Evolutionary conservation across 371 early-diverging fungal genomes (phyloP), one percentile per base, ranked within the genome.

Genomic region (Mortierella sp.): DNA sequence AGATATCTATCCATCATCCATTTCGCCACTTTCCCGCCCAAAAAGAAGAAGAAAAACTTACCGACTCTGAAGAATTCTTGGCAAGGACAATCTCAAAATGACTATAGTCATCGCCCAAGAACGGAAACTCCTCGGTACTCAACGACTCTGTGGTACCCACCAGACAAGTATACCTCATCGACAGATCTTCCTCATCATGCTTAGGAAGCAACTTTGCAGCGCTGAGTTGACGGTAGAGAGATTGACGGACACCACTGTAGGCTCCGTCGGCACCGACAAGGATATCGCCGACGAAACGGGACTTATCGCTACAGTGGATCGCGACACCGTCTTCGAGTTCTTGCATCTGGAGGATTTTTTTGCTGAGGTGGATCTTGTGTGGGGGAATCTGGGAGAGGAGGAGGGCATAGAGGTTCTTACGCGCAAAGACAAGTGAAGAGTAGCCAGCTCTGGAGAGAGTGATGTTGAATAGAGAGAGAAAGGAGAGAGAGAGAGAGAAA

Each of bases 221-320:
- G 0, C 71, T 16, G 13, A 83, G 67, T 44, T 83, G 80, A 26
- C 67, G 74, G 24, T 77, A 83, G 40, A 83, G 34, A 48, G 57
- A 61, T 69, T 83, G 80, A 16, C 83, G 77, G 26, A 83, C 83
- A 8, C 77, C 83, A n/a, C 71, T 70, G 64, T 81, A 78, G 24
- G 85, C 85, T 3, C 85, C 85, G 34, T 84, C 85, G 14, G 85
- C 85, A 0, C 82, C 82, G 8, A 82, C 76, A 21, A 82, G 79
- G 50, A 83, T 83, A 40, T 83, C 83, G 3, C 83, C 83, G 1
- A 67, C 28, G n/a, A 71, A 79, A 9, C 54, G 48, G 9, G 77
- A 71, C 59, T 83, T 77, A 53, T 83, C 83, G 31, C 77, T 71
- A 59, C 77, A 79, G 1, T 77, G 76, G 69, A 83, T 77, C 57